phyloP scores from a whole-genome alignment of 371 early-diverging fungal genomes.

The Apophysomyces variabilis region DNA sequence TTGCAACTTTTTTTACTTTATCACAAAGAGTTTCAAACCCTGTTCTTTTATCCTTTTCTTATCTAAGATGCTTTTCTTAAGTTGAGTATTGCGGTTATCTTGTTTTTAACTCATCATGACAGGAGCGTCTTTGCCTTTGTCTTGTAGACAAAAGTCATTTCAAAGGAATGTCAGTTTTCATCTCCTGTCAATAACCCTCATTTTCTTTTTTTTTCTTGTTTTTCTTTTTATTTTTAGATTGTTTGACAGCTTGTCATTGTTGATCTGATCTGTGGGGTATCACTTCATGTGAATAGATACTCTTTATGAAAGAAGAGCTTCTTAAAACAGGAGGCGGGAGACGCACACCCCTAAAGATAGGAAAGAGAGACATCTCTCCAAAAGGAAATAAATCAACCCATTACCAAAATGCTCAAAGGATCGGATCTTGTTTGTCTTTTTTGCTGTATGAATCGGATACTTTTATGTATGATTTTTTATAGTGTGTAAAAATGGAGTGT shows the following conservation, averaged over 20 bases:
- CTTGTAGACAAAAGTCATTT: no score
- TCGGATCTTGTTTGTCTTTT: neutral
- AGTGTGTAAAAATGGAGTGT: neutral
- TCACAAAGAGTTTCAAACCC: no score
- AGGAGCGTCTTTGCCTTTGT: no score
- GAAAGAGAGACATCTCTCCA: no score
- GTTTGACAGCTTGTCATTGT: slow-evolving; percentile 7
- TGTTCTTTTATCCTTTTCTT: no score
- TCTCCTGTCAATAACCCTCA: neutral
- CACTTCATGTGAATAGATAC: neutral
- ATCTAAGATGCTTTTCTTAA: no score
- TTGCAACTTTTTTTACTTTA: no score
- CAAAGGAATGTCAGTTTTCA: neutral
- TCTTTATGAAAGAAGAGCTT: neutral
- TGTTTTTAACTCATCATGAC: no score
- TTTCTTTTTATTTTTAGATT: neutral
- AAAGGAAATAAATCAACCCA: no score
- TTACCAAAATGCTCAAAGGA: no score
- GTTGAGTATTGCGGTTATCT: no score
- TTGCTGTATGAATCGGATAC: neutral
- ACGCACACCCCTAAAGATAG: neutral
- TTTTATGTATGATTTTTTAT: slow-evolving; percentile 7
- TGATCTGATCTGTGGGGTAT: neutral
- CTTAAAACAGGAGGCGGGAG: neutral
- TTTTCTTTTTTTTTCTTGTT: no score